phyloP scores from a whole-genome alignment of 257 asterid species.

The Henckelia pumila region DNA sequence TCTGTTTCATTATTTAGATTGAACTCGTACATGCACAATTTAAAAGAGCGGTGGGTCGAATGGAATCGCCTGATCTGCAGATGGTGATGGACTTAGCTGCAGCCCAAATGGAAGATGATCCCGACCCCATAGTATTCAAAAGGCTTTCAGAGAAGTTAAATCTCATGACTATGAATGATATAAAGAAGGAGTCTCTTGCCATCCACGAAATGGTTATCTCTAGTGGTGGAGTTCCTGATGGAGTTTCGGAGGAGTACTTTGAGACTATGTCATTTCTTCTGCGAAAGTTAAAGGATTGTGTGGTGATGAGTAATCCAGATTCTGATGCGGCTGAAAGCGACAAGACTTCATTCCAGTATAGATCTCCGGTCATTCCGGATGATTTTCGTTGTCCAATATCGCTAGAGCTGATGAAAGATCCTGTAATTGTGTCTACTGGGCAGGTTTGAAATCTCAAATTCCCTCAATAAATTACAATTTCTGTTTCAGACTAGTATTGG shows the following conservation, averaged over 20 bases:
- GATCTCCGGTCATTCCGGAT: slow-evolving; percentile 92
- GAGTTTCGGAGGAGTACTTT: slow-evolving; percentile 68
- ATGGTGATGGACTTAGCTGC: slow-evolving; percentile 72
- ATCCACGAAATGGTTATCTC: slow-evolving; percentile 86
- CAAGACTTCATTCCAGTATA: slow-evolving; percentile 56
- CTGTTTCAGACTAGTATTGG: neutral
- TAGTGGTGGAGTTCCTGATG: slow-evolving; percentile 73
- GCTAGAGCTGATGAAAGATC: slow-evolving; percentile 97
- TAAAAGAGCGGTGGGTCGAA: slow-evolving; percentile 65
- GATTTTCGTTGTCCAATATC: slow-evolving; percentile 98
- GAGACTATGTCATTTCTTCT: slow-evolving; percentile 77
- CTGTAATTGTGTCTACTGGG: slow-evolving; percentile 96
- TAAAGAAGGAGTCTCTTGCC: slow-evolving; percentile 72
- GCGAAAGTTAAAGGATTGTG: slow-evolving; percentile 69
- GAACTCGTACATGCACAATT: slow-evolving; percentile 91
- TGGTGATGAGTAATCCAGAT: slow-evolving; percentile 52
- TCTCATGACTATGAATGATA: slow-evolving; percentile 62
- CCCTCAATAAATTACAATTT: slow-evolving; percentile 1
- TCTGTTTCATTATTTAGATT: slow-evolving; percentile 45
- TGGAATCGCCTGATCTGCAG: slow-evolving; percentile 81
- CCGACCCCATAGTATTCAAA: slow-evolving; percentile 58
- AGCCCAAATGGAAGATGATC: slow-evolving; percentile 72
- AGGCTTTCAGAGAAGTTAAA: slow-evolving; percentile 87
- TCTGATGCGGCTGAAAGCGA: slow-evolving; percentile 55
- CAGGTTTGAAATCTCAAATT: slow-evolving; percentile 53